Percentiles rank a stretch among this genome's conserved stretches.
These are phyloP conservation scores for Fomes fomentarius DNA, from an alignment of 1,284 basidiomycete genomes.

Conservation along the genomic window DNA sequence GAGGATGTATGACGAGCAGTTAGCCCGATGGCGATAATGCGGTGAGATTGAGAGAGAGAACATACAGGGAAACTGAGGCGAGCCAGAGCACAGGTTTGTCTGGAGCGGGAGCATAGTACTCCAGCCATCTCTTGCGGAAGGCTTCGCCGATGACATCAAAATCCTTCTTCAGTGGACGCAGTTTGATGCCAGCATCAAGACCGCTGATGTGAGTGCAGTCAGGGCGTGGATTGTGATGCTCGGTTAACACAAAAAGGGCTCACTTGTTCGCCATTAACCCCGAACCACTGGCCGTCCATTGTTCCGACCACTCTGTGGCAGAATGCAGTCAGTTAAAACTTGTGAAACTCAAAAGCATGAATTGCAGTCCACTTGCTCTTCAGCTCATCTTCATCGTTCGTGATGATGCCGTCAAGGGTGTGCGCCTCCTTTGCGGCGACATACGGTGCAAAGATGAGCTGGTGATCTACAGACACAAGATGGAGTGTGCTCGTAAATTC, in stretches of 20 bases:
- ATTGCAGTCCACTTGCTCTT: conserved; percentile 30
- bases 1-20: not conserved
- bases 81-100: conserved; percentile 49
- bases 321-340: not conserved
- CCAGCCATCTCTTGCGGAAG: conserved; percentile 43
- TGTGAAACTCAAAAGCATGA: not conserved
- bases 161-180: conserved; percentile 46
- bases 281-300: conserved; percentile 47
- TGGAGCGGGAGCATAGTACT: conserved; percentile 41
- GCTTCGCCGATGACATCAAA: conserved; percentile 44
- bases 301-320: conserved; percentile 37
- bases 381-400: conserved; percentile 35
- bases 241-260: conserved; percentile 2
- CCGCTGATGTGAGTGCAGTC: too few relatives aligned
- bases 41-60: not conserved
- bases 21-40: too few relatives aligned
- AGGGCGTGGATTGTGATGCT: not conserved
- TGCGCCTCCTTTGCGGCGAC: conserved; percentile 42
- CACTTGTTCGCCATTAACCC: conserved; percentile 55
- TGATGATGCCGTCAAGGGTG: conserved; percentile 46
- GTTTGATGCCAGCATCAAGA: conserved; percentile 49
- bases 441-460: conserved; percentile 36
- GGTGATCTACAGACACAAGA: conserved; percentile 43
- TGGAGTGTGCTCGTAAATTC: not conserved
- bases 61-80: too few relatives aligned